Base-by-base conservation (phyloP, 768 basidiomycete genomes). In the Leccinellum luteum region DNA sequence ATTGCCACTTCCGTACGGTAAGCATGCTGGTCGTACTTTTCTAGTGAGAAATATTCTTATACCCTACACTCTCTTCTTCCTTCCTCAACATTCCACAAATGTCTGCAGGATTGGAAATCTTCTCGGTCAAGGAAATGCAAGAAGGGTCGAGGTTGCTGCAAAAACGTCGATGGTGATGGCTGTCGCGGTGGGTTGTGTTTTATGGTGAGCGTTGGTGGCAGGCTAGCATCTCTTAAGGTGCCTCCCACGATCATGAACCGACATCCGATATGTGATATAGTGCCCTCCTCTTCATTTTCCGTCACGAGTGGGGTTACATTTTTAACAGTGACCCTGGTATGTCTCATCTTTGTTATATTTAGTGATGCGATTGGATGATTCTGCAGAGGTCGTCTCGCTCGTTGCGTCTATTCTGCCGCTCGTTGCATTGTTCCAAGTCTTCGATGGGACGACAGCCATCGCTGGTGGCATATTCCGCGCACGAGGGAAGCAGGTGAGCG, bases 1-100 rank as follows among this genome's bases (percentile, higher is more conserved):
- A 82, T 94, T 1, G 94, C 94, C 3, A 78, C 88, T 7, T 89
- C 93, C 28, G 94, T 98, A 21, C 83, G 93, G 88, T 91, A 64
- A 53, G 77, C 71, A 25, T 34, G 25, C 60, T 54, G 17, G 31
- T 58, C 28, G 6, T 28, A 17, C 32, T 23, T 35, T 30, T 30
- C 3, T 21, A 25, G 28, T 1, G 19, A 31, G 6, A 34, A 21
- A 25, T 43, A 25, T 25, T 25, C 25, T 25, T 4, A 25, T 25
- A 4, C 25, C 25, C 25, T 25, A 25, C 25, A 4, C 25, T 25
- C 25, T 4, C 25, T 25, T 4, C 25, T 25, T 25, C 4, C 25
- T 25, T 25, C 25, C 25, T 25, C 25, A 25, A 25, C 4, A 25
- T 25, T 23, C 13, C 23, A 13, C 43, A 47, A 41, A 52, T 53